Evolutionary conservation across 768 basidiomycete species (phyloP).

Genomic region (Rhodosporidiobolus odoratus): DNA sequence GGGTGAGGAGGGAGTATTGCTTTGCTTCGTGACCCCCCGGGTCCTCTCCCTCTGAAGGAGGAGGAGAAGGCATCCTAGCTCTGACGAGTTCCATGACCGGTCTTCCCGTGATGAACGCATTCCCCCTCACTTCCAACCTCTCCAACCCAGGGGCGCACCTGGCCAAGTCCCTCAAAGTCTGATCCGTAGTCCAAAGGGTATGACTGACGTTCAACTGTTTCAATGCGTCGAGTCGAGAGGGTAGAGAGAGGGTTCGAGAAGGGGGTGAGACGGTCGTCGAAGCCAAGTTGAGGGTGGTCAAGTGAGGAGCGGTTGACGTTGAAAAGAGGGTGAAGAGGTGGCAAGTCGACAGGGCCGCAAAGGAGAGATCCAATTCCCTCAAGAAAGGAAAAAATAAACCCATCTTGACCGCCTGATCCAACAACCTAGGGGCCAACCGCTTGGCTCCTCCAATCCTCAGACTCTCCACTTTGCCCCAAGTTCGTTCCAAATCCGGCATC

Average conservation of each 20-base stretch:
- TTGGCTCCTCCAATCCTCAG: conserved; percentile 21
- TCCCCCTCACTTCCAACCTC: conserved; percentile 9
- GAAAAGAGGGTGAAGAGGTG: conserved; percentile 14
- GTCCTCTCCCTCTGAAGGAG: background rate
- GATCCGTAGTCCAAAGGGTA: conserved; percentile 29
- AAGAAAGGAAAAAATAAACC: background rate
- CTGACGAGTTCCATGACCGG: conserved; percentile 33
- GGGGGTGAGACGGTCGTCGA: conserved; percentile 3
- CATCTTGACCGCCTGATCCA: conserved; percentile 12
- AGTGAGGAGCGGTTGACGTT: background rate
- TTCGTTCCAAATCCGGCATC: conserved; percentile 11
- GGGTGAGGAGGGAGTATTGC: conserved; percentile 6
- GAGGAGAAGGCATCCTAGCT: background rate
- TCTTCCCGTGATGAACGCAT: conserved; percentile 26
- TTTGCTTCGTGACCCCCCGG: accelerated
- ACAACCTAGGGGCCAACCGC: background rate
- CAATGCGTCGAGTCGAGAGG: background rate
- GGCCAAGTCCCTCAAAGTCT: background rate
- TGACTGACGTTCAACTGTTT: conserved; percentile 5
- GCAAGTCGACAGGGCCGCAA: background rate
- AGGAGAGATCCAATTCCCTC: conserved; percentile 14
- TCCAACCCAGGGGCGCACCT: background rate
- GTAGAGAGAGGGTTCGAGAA: conserved; percentile 1
- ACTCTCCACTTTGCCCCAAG: conserved; percentile 12
- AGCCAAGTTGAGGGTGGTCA: conserved; percentile 11